Conservation (phyloP, 352 stramenopile species). For the Phytophthora fragariaefolia region DNA sequence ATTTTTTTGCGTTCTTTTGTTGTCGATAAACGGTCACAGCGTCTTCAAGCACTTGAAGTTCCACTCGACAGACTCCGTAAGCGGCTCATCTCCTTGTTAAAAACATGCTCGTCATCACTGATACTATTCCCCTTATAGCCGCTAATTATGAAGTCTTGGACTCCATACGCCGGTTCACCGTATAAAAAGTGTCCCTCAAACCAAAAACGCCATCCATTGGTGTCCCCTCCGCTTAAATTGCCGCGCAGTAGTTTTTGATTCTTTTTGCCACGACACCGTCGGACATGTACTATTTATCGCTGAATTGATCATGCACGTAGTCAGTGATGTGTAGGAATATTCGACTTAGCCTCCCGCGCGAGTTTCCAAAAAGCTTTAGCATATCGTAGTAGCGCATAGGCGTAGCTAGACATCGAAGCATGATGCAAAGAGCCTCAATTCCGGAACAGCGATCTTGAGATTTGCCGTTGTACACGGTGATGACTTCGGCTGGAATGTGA, state of each 20-base stretch:
- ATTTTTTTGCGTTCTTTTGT: not conserved
- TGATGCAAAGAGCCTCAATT: not conserved
- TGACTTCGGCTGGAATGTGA: too few species aligned
- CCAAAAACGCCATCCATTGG: not conserved
- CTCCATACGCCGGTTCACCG: too few species aligned
- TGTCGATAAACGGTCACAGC: not conserved
- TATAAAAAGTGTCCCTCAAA: too few species aligned
- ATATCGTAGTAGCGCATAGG: not conserved
- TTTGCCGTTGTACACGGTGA: too few species aligned
- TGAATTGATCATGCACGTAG: not conserved
- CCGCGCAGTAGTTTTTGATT: not conserved
- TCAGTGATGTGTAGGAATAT: not conserved
- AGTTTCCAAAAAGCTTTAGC: not conserved
- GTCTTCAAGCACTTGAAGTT: not conserved
- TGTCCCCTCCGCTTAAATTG: not conserved
- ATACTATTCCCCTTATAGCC: not conserved
- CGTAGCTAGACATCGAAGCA: not conserved
- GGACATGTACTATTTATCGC: not conserved
- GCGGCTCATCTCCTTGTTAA: not conserved
- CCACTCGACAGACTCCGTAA: not conserved
- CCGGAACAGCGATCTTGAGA: too few species aligned
- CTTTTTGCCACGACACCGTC: not conserved
- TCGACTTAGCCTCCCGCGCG: not conserved
- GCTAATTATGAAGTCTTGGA: not conserved
- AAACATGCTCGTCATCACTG: not conserved